Conservation (phyloP, 83 land plant genomes). For the Diphasiastrum complanatum region DNA sequence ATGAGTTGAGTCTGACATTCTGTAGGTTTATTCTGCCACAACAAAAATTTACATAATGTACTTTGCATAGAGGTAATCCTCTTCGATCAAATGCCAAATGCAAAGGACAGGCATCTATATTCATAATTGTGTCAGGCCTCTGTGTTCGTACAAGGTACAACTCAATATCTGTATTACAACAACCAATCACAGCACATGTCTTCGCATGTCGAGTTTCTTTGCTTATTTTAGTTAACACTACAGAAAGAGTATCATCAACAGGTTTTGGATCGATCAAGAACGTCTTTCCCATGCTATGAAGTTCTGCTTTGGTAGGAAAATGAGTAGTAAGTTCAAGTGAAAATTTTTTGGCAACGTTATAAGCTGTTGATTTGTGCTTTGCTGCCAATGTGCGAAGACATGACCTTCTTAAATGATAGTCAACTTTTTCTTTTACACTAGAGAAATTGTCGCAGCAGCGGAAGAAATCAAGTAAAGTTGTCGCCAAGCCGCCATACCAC, state of each 20-base stretch:
- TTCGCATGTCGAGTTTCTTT: conserved; percentile 25
- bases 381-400: conserved; percentile 63
- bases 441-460: conserved; percentile 60
- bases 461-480: conserved; percentile 54
- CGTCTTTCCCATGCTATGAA: conserved; percentile 51
- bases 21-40: no score
- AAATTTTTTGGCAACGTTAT: conserved; percentile 45
- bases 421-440: conserved; percentile 52
- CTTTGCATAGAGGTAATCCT: conserved; percentile 51
- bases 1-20: no score
- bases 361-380: conserved; percentile 56
- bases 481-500: conserved; percentile 67
- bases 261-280: conserved; percentile 54
- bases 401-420: conserved; percentile 64
- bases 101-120: no score
- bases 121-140: no score
- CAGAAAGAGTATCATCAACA: conserved; percentile 46
- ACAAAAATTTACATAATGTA: no score
- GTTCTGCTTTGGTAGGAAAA: conserved; percentile 50
- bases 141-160: conserved; percentile 44
- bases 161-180: conserved; percentile 34
- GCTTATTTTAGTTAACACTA: conserved; percentile 45
- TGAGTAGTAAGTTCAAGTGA: conserved; percentile 45
- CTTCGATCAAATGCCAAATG: conserved; percentile 44
- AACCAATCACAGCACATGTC: conserved; percentile 46